Evolutionary conservation across 371 early-diverging fungal genomes (phyloP).

Genomic region (Parasitella parasitica): DNA sequence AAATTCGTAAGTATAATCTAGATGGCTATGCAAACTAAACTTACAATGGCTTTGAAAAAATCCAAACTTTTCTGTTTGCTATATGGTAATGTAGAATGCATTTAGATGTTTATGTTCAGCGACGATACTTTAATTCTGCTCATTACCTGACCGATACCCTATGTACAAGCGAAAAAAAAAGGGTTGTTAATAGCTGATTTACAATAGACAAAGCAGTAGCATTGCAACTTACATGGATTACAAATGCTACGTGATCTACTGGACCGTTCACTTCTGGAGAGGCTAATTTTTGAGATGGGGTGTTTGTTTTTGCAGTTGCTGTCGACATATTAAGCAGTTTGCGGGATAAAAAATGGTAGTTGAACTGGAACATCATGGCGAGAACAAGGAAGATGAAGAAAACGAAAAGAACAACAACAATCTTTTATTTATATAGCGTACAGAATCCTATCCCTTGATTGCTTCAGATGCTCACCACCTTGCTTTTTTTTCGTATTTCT

Average conservation of each 20-base stretch:
- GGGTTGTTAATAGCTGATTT: neutral
- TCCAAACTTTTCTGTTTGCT: conserved; percentile 59
- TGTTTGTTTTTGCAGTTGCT: neutral
- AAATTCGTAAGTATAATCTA: neutral
- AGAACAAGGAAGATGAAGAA: neutral
- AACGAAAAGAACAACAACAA: neutral
- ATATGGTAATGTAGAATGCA: neutral
- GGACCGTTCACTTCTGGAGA: conserved; percentile 21
- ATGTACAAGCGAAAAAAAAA: neutral
- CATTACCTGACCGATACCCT: conserved; percentile 66
- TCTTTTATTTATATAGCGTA: neutral
- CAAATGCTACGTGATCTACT: conserved; percentile 52
- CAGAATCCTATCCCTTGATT: neutral
- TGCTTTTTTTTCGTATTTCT: neutral
- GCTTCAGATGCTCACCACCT: neutral
- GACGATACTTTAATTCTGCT: neutral
- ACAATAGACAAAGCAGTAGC: too few relatives aligned
- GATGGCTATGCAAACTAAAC: neutral
- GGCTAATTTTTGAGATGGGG: conserved; percentile 12
- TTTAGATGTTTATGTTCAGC: neutral
- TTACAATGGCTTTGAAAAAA: conserved; percentile 55
- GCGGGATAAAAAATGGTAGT: conserved; percentile 1
- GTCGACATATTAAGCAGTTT: neutral
- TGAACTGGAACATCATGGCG: conserved; percentile 1
- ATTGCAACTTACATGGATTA: conserved; percentile 59